phyloP scores from a whole-genome alignment of 2,329 filamentous ascomycete species.

The Pseudogymnoascus sp. region DNA sequence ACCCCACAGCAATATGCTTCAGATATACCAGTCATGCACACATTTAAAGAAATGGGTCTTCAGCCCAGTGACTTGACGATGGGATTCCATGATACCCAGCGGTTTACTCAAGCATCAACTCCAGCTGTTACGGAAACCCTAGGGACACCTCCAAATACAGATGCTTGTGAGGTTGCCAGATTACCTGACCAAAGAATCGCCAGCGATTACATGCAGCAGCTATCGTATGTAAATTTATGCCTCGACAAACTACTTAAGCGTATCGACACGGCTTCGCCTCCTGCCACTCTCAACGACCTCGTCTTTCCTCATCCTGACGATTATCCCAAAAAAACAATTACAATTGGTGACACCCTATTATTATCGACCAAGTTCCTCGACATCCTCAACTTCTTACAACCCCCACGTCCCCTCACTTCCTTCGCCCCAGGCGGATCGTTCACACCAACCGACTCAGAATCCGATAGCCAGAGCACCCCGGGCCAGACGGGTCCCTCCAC shows the following conservation, averaged over 20 bases:
- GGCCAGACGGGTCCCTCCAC: neutral
- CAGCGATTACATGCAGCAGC: conserved; percentile 1
- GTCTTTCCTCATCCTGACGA: conserved; percentile 1
- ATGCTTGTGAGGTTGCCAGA: neutral
- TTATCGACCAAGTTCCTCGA: neutral
- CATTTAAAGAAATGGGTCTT: neutral
- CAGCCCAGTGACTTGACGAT: neutral
- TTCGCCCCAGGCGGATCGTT: neutral
- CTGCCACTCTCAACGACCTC: neutral
- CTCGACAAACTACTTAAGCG: neutral
- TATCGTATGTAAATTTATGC: neutral
- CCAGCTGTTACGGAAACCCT: neutral
- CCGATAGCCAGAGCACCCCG: neutral
- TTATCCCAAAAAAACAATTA: conserved; percentile 1
- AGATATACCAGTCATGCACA: neutral
- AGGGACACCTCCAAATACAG: neutral
- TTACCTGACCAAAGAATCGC: neutral
- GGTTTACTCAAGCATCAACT: neutral
- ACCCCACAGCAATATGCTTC: neutral
- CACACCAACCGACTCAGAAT: neutral
- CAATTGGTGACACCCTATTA: neutral
- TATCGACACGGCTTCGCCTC: neutral
- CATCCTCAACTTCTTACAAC: neutral
- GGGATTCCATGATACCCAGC: neutral
- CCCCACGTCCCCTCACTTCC: neutral